Evolutionary conservation across 371 early-diverging fungal genomes (phyloP).

Genomic region (Mortierella polycephala): DNA sequence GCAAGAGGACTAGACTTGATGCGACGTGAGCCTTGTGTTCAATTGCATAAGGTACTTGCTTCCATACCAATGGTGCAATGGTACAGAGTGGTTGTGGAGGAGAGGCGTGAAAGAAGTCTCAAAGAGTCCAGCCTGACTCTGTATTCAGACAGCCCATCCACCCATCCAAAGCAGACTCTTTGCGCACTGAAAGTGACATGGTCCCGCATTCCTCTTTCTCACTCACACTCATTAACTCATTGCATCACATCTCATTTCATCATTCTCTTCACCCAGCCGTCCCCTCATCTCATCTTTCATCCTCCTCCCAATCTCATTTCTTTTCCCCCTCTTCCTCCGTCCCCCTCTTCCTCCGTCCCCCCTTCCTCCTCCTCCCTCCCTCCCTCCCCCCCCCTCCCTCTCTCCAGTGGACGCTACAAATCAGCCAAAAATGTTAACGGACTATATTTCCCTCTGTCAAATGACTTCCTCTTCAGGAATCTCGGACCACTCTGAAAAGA

Average conservation of each 20-base stretch:
- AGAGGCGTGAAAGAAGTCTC: too few relatives aligned
- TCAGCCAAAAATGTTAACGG: not conserved
- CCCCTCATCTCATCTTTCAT: not conserved
- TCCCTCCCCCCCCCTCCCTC: not conserved
- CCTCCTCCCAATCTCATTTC: not conserved
- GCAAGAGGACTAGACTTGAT: too few relatives aligned
- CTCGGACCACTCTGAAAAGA: slow-evolving; percentile 1
- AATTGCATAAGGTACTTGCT: too few relatives aligned
- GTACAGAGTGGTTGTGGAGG: too few relatives aligned
- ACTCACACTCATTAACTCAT: not conserved
- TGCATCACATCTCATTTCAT: too few relatives aligned
- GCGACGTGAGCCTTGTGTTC: too few relatives aligned
- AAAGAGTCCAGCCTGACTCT: too few relatives aligned
- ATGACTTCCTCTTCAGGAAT: not conserved
- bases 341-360: not conserved
- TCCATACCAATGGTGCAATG: too few relatives aligned
- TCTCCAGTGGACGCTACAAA: not conserved
- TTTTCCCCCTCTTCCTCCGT: not conserved
- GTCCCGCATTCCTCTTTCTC: not conserved
- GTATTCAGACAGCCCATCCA: too few relatives aligned
- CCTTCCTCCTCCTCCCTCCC: not conserved
- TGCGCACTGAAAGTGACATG: not conserved
- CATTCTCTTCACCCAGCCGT: not conserved
- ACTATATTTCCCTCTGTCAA: not conserved
- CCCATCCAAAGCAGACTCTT: too few relatives aligned